Evolutionary conservation across 2,329 filamentous ascomycete species (phyloP).

Genomic region (Diaporthe nobilis): DNA sequence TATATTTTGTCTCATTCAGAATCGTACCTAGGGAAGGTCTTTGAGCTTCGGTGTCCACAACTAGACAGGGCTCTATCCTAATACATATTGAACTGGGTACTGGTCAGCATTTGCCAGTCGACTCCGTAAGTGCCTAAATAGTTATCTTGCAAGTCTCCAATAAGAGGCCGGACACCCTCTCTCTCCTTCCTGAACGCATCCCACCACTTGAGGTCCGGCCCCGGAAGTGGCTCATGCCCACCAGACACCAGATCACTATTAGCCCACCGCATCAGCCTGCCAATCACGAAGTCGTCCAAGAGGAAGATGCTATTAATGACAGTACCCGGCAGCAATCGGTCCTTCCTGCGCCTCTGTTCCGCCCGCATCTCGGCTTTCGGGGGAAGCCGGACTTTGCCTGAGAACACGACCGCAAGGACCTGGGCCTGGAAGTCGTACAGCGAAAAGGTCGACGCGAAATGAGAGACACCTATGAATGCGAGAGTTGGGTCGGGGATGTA

Average conservation of each 20-base stretch:
- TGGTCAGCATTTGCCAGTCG: neutral
- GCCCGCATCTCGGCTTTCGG: neutral
- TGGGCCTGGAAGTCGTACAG: slow-evolving; percentile 66
- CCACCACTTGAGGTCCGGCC: neutral
- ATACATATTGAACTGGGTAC: neutral
- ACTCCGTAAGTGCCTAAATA: neutral
- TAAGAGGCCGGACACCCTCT: neutral
- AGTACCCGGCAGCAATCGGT: neutral
- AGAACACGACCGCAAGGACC: slow-evolving; percentile 33
- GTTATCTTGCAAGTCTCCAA: neutral
- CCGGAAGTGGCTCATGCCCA: neutral
- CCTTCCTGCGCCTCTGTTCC: neutral
- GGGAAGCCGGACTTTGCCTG: neutral
- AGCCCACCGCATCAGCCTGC: neutral
- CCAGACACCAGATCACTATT: neutral
- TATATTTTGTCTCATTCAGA: too few relatives aligned
- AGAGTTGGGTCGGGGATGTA: slow-evolving; percentile 64
- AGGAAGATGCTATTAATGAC: neutral
- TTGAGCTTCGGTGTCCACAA: neutral
- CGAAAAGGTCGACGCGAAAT: slow-evolving; percentile 63
- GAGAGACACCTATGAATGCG: slow-evolving; percentile 61
- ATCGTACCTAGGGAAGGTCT: too few relatives aligned
- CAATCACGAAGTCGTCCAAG: neutral
- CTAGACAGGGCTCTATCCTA: neutral
- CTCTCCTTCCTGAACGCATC: slow-evolving; percentile 5